These are phyloP conservation scores for Pythium dissimile DNA, from an alignment of 352 stramenopile genomes.

Conservation along the genomic window DNA sequence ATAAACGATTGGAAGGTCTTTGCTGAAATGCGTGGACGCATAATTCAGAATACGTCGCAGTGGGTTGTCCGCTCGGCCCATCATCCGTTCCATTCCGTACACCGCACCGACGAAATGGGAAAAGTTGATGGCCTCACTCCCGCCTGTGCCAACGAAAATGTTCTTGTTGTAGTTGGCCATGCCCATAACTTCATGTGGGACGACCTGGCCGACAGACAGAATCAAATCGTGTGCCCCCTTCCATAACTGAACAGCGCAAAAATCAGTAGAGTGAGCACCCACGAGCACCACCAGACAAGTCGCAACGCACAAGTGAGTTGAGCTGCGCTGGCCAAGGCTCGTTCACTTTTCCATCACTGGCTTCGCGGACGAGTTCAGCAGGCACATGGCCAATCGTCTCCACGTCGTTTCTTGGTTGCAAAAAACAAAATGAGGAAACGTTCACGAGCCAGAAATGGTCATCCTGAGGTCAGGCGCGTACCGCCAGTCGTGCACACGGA, in stretches of 20 bases:
- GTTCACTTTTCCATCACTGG: slow-evolving; percentile 94
- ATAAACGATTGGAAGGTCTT: slow-evolving; percentile 92
- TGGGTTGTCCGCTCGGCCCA: slow-evolving; percentile 95
- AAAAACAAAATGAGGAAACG: not conserved
- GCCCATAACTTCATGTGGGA: slow-evolving; percentile 97
- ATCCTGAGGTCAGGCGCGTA: slow-evolving; percentile 22
- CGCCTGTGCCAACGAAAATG: slow-evolving; percentile 94
- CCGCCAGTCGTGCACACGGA: slow-evolving; percentile 96
- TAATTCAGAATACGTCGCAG: slow-evolving; percentile 96
- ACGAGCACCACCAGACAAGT: not conserved
- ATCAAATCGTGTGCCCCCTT: slow-evolving; percentile 91
- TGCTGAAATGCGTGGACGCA: slow-evolving; percentile 90
- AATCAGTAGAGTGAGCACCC: not conserved
- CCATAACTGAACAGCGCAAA: slow-evolving; percentile 62
- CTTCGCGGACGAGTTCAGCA: slow-evolving; percentile 87
- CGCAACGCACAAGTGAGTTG: slow-evolving; percentile 88
- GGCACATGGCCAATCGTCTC: slow-evolving; percentile 95
- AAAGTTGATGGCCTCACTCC: slow-evolving; percentile 95
- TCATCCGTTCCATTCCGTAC: slow-evolving; percentile 98
- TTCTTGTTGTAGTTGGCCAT: slow-evolving; percentile 99
- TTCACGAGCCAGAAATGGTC: too few relatives aligned
- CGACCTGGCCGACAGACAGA: slow-evolving; percentile 96
- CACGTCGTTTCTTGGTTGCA: slow-evolving; percentile 90
- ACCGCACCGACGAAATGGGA: slow-evolving; percentile 98
- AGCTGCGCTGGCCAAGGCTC: slow-evolving; percentile 95